Percentiles rank a stretch among this genome's conserved stretches.
These are phyloP conservation scores for Linaria vulgaris DNA, from an alignment of 257 asterid genomes.

Conservation along the genomic window DNA sequence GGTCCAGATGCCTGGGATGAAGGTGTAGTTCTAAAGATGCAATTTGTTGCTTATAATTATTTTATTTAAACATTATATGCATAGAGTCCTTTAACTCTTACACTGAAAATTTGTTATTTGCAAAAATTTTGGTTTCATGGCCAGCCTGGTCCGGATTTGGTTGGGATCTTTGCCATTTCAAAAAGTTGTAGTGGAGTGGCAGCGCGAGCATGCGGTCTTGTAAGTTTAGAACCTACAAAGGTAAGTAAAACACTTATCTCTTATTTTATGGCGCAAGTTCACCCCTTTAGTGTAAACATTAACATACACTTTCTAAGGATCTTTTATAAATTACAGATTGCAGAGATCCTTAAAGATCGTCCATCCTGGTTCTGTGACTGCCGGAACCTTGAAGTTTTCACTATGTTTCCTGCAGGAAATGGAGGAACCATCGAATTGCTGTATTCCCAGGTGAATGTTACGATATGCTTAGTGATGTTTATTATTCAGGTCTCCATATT, in stretches of 20 bases:
- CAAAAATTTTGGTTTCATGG: constrained; percentile 10
- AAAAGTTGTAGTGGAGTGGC: constrained; percentile 95
- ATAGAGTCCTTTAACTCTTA: no score
- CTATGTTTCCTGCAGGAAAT: constrained; percentile 86
- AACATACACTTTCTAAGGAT: background rate
- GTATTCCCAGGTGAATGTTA: constrained; percentile 68
- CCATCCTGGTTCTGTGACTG: constrained; percentile 96
- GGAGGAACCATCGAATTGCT: constrained; percentile 93
- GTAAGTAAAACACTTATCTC: constrained; percentile 30
- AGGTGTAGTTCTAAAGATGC: constrained; percentile 42
- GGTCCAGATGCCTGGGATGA: constrained; percentile 99
- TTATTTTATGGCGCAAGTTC: no score
- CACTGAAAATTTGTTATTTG: background rate
- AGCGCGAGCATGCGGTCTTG: constrained; percentile 99
- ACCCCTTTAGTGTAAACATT: background rate
- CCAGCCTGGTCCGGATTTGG: constrained; percentile 99
- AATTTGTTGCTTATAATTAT: background rate
- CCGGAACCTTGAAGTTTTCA: constrained; percentile 84
- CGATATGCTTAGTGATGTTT: background rate
- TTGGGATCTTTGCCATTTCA: constrained; percentile 98
- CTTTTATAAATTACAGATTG: constrained; percentile 52
- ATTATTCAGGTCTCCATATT: background rate
- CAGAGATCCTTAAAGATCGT: constrained; percentile 98
- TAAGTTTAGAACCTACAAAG: constrained; percentile 91
- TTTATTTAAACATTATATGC: background rate